These are phyloP conservation scores for Fusarium albosuccineum DNA, from an alignment of 2,329 filamentous ascomycete species.

Conservation along the genomic window DNA sequence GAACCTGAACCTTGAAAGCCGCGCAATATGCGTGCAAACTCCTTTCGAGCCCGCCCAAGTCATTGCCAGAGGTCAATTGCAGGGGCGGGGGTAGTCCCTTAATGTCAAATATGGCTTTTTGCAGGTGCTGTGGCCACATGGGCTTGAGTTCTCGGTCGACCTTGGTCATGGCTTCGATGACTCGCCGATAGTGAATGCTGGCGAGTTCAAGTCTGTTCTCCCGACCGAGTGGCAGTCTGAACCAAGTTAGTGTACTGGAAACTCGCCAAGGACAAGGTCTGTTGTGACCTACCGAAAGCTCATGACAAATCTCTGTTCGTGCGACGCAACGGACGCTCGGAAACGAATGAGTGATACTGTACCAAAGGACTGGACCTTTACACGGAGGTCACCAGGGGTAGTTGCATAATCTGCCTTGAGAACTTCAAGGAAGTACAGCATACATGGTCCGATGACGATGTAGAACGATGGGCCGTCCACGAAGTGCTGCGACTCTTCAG, in stretches of 20 bases:
- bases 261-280: not conserved
- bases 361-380: slow-evolving; percentile 64
- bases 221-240: slow-evolving; percentile 58
- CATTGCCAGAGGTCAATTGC: slow-evolving; percentile 66
- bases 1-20: slow-evolving; percentile 63
- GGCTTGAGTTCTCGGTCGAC: slow-evolving; percentile 69
- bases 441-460: slow-evolving; percentile 65
- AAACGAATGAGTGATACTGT: slow-evolving; percentile 66
- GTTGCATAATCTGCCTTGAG: slow-evolving; percentile 59
- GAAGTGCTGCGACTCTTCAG: slow-evolving; percentile 59
- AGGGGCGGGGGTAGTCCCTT: slow-evolving; percentile 65
- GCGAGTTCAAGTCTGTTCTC: slow-evolving; percentile 64
- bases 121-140: slow-evolving; percentile 69
- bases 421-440: slow-evolving; percentile 66
- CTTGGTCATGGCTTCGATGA: slow-evolving; percentile 67
- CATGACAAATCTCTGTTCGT: slow-evolving; percentile 69
- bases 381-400: slow-evolving; percentile 60
- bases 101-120: slow-evolving; percentile 66
- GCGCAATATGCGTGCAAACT: slow-evolving; percentile 68
- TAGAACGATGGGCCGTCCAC: slow-evolving; percentile 67
- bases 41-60: slow-evolving; percentile 66
- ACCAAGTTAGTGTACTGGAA: slow-evolving; percentile 21
- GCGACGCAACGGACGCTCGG: slow-evolving; percentile 62
- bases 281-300: slow-evolving; percentile 62
- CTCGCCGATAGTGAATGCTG: slow-evolving; percentile 66